A percentile compares a stretch with the other conserved stretches of the same genome.
Conservation (phyloP, 1,284 basidiomycete species). For the Trichosporon faecale region DNA sequence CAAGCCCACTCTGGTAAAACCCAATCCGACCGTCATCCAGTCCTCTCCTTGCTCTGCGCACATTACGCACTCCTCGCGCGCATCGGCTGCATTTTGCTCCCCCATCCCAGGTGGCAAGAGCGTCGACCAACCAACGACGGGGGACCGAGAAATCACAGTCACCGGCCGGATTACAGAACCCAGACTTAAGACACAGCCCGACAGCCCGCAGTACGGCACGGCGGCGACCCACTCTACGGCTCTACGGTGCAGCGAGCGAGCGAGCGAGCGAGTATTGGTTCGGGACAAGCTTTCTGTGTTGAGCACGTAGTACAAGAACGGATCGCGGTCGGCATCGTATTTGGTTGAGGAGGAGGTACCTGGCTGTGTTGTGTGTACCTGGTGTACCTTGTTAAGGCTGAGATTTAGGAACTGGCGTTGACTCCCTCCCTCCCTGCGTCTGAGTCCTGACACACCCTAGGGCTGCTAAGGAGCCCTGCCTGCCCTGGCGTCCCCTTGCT, state of each 20-base stretch:
- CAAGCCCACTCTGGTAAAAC: not conserved
- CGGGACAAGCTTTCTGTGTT: too few relatives aligned
- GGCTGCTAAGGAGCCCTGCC: not conserved
- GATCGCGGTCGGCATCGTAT: too few relatives aligned
- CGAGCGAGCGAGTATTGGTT: too few relatives aligned
- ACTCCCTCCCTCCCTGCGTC: not conserved
- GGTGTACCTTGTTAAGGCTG: too few relatives aligned
- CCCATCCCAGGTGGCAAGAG: too few relatives aligned
- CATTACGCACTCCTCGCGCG: not conserved
- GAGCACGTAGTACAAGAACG: too few relatives aligned
- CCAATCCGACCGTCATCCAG: not conserved
- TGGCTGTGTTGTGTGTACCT: not conserved
- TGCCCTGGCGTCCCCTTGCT: not conserved
- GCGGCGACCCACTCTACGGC: not conserved
- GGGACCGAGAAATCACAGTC: not conserved
- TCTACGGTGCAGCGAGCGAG: too few relatives aligned
- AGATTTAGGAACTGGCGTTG: not conserved
- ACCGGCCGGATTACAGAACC: not conserved
- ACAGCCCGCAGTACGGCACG: not conserved
- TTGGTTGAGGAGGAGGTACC: not conserved
- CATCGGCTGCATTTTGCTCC: not conserved
- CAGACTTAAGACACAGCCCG: not conserved
- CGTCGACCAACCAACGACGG: not conserved
- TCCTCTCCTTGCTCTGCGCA: not conserved
- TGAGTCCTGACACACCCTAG: not conserved